Base-by-base conservation (phyloP, 495 filamentous ascomycete genomes). In the Hypoxylon rickii region DNA sequence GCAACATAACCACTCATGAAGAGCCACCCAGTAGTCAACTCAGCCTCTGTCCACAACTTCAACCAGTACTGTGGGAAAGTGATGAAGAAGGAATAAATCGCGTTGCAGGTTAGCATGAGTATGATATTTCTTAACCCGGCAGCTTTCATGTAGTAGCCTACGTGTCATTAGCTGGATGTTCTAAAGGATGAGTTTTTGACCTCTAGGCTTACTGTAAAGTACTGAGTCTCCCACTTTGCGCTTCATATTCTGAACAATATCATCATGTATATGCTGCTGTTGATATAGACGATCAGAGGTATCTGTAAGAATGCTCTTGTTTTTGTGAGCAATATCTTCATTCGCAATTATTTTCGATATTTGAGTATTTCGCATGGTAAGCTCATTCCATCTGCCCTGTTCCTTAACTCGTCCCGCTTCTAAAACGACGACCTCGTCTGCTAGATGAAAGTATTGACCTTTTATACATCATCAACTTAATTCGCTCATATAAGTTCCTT, bases 131-230 rank as follows among this genome's bases (percentile, higher is more conserved):
- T 44, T 2, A 75, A 67, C 0, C 84, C 84, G 18, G 82, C 76
- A 5, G 74, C 76, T 7, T 67, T 64, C 17, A 84, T 65, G 46
- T 88, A 89, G 59, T 86, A 88, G 0, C 70, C 75, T 78, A 46
- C 2, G 1, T 2, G 16, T 13, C 11, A 19, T 62, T 58, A 61
- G 53, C 18, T 19, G 11, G 2, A 39, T 34, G n/a, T 21, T 41
- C 39, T 45, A 53, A n/a, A n/a, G n/a, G n/a, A n/a, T n/a, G n/a
- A n/a, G n/a, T 24, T 41, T 8, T 24, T 11, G 43, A 22, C 13
- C 2, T 42, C 16, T 18, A 13, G 12, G n/a, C 45, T 38, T 63
- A 74, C 70, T 22, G 60, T 87, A 87, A 33, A 86, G 73, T 1
- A 79, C 65, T 0, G 79, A 54, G 51, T 87, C 83, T 4, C 83